A percentile compares a stretch with the other conserved stretches of the same genome.
Conservation (phyloP, 352 stramenopile genomes). For the Phytophthora syringae region DNA sequence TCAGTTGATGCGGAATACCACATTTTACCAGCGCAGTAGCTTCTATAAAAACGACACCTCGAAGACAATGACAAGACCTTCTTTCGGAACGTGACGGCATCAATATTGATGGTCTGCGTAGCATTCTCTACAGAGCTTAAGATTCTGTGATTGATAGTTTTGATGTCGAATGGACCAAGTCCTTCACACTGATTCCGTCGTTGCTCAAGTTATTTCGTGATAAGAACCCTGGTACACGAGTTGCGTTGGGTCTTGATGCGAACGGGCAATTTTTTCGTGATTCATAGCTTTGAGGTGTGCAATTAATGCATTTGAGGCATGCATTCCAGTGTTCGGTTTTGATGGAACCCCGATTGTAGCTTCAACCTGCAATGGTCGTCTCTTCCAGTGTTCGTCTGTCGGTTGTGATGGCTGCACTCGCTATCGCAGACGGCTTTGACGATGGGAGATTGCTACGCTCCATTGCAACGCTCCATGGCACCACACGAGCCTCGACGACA, state of each 20-base stretch:
- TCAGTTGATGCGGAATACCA: not conserved
- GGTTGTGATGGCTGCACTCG: constrained; percentile 17
- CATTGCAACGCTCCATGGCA: constrained; percentile 79
- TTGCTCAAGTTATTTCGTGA: not conserved
- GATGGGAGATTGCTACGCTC: constrained; percentile 65
- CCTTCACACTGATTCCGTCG: not conserved
- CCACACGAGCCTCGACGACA: constrained; percentile 45
- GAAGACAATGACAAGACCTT: not conserved
- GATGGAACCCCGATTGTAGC: too few species aligned
- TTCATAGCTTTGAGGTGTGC: too few species aligned
- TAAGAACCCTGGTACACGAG: not conserved
- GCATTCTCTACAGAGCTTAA: not conserved
- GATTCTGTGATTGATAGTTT: not conserved
- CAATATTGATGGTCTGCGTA: not conserved
- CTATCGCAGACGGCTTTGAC: constrained; percentile 18
- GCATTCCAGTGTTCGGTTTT: too few species aligned
- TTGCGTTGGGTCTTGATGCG: not conserved
- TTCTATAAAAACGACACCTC: not conserved
- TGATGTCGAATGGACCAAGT: not conserved
- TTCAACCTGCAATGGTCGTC: constrained; percentile 27
- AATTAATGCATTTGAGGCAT: too few species aligned
- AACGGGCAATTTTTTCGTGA: not conserved
- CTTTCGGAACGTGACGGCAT: not conserved
- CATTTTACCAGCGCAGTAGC: not conserved
- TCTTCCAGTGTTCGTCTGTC: constrained; percentile 9